Conservation (phyloP, 495 filamentous ascomycete genomes). For the Aspergillus hancockii region DNA sequence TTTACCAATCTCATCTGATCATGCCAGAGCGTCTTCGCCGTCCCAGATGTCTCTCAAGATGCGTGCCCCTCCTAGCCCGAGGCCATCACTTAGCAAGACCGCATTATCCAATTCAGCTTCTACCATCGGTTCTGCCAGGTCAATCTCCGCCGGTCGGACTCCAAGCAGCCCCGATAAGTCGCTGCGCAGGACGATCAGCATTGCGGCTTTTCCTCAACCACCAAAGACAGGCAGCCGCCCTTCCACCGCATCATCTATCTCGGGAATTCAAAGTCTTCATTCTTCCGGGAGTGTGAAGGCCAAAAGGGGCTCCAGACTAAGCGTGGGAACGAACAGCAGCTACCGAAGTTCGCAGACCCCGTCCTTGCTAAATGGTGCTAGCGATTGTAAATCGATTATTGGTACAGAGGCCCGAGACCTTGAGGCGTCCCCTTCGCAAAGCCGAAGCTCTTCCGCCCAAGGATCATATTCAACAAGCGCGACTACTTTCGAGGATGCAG, state of each 20-base stretch:
- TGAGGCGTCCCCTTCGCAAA: conserved; percentile 82
- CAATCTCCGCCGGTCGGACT: conserved; percentile 35
- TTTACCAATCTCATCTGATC: conserved; percentile 48
- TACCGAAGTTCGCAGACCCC: conserved; percentile 59
- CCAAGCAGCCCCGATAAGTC: conserved; percentile 57
- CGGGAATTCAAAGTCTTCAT: conserved; percentile 29
- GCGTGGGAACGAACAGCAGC: conserved; percentile 42
- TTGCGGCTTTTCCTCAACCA: conserved; percentile 89
- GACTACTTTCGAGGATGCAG: conserved; percentile 76
- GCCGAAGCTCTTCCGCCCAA: conserved; percentile 84
- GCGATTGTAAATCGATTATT: conserved; percentile 70
- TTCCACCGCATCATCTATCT: conserved; percentile 42
- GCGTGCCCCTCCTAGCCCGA: conserved; percentile 64
- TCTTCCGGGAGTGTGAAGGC: conserved; percentile 30
- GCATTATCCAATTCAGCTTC: conserved; percentile 48
- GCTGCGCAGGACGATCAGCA: conserved; percentile 84
- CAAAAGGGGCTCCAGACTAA: conserved; percentile 41
- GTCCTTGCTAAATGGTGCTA: conserved; percentile 76
- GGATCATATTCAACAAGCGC: conserved; percentile 88
- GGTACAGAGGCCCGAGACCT: conserved; percentile 61
- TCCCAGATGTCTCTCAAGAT: conserved; percentile 54
- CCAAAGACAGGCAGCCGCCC: conserved; percentile 61
- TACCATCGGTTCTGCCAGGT: conserved; percentile 38
- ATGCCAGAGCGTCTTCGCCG: conserved; percentile 42
- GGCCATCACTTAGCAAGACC: conserved; percentile 52